phyloP scores from a whole-genome alignment of 2,329 filamentous ascomycete species.

The Aspergillus brunneoviolaceus region DNA sequence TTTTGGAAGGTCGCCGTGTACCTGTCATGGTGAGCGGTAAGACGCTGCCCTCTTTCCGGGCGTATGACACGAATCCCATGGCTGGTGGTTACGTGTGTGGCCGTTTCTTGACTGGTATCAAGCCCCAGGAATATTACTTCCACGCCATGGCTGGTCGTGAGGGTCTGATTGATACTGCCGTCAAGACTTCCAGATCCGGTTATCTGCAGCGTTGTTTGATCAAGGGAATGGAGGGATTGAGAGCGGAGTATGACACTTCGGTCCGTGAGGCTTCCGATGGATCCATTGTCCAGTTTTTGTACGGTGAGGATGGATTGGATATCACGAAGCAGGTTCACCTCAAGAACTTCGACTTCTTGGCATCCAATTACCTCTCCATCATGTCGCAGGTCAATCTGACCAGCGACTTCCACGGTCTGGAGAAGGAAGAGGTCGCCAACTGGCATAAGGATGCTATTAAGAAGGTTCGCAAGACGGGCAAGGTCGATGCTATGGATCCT shows the following conservation, averaged over 20 bases:
- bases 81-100: constrained; percentile 93
- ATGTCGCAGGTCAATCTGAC: constrained; percentile 72
- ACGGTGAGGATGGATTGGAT: constrained; percentile 94
- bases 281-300: constrained; percentile 89
- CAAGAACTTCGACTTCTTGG: constrained; percentile 83
- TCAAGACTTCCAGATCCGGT: constrained; percentile 95
- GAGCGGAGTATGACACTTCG: constrained; percentile 88
- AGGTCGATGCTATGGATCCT: constrained; percentile 70
- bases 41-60: constrained; percentile 87
- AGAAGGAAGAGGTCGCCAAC: constrained; percentile 65
- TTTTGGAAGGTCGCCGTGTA: constrained; percentile 90
- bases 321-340: constrained; percentile 93
- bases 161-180: constrained; percentile 96
- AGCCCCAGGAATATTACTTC: constrained; percentile 98
- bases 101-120: constrained; percentile 95
- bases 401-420: constrained; percentile 54
- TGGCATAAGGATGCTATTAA: constrained; percentile 70
- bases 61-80: constrained; percentile 83
- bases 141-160: constrained; percentile 99
- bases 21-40: constrained; percentile 98
- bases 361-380: constrained; percentile 80
- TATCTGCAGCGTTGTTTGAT: constrained; percentile 96
- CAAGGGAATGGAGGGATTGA: constrained; percentile 96
- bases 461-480: constrained; percentile 71
- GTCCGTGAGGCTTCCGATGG: constrained; percentile 88